Evolutionary conservation across 1,284 basidiomycete genomes (phyloP).

Genomic region (Boletus mariae): DNA sequence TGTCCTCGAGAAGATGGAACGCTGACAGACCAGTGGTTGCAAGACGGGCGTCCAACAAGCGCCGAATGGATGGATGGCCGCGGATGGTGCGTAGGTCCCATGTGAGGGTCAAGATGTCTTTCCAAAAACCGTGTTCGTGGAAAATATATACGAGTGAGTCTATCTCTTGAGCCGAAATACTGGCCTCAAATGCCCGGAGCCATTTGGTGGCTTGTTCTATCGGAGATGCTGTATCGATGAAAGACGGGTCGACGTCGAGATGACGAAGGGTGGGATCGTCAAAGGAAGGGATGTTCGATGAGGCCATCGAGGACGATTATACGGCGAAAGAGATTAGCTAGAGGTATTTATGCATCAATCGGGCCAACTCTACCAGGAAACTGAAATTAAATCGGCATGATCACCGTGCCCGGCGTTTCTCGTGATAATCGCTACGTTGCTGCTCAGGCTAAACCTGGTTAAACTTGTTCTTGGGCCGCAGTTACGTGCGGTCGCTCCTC

Average conservation of each 20-base stretch:
- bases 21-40: conserved; percentile 27
- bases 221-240: conserved; percentile 11
- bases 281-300: not conserved
- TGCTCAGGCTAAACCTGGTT: too few species aligned
- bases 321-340: too few species aligned
- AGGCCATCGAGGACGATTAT: too few species aligned
- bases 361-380: too few species aligned
- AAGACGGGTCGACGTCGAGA: conserved; percentile 16
- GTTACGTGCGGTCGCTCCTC: too few species aligned
- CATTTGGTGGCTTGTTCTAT: conserved; percentile 21
- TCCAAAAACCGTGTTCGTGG: conserved; percentile 28
- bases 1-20: conserved; percentile 15
- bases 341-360: too few species aligned
- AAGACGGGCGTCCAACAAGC: conserved; percentile 18
- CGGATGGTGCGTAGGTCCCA: conserved; percentile 29
- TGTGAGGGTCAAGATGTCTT: conserved; percentile 28
- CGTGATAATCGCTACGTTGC: too few species aligned
- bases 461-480: too few species aligned
- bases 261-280: conserved; percentile 10
- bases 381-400: too few species aligned
- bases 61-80: conserved; percentile 19
- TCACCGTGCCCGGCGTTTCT: too few species aligned
- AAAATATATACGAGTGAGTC: conserved; percentile 16
- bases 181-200: conserved; percentile 25
- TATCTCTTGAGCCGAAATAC: conserved; percentile 21